Evolutionary conservation across 2,329 filamentous ascomycete genomes (phyloP).

Genomic region (Hymenoscyphus scutula): DNA sequence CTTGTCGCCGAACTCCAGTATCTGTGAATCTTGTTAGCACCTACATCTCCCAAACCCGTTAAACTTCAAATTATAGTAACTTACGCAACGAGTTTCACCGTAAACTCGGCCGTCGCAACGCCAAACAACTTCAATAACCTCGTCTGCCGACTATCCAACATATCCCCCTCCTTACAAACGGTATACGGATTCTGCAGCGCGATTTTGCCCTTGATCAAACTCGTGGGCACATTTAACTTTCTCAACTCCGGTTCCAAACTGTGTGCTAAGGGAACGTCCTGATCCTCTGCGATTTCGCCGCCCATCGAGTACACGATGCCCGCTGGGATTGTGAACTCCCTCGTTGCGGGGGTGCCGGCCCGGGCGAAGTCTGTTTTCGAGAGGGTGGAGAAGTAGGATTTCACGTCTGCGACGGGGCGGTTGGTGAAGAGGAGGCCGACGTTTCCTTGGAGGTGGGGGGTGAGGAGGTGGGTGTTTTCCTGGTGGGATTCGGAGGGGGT

Average conservation of each 20-base stretch:
- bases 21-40: constrained; percentile 38
- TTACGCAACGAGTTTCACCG: constrained; percentile 72
- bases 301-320: constrained; percentile 79
- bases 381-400: constrained; percentile 70
- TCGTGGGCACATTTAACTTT: constrained; percentile 84
- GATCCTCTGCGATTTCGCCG: constrained; percentile 73
- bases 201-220: constrained; percentile 84
- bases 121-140: constrained; percentile 92
- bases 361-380: constrained; percentile 85
- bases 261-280: constrained; percentile 86
- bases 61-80: constrained; percentile 26
- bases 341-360: constrained; percentile 72
- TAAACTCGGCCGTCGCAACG: constrained; percentile 87
- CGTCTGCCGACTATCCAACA: constrained; percentile 87
- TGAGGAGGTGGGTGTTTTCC: constrained; percentile 70
- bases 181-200: constrained; percentile 55
- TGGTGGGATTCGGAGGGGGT: constrained; percentile 76
- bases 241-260: constrained; percentile 87
- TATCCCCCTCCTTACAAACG: constrained; percentile 81
- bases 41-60: constrained; percentile 3
- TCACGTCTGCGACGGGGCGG: constrained; percentile 64
- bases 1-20: constrained; percentile 62
- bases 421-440: constrained; percentile 91
- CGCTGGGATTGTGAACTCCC: constrained; percentile 75
- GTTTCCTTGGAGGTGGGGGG: constrained; percentile 70